Percentiles rank a stretch among this genome's conserved stretches.
Conservation (phyloP, 2,329 filamentous ascomycete species). For the Chrysosphaeria jannelii region DNA sequence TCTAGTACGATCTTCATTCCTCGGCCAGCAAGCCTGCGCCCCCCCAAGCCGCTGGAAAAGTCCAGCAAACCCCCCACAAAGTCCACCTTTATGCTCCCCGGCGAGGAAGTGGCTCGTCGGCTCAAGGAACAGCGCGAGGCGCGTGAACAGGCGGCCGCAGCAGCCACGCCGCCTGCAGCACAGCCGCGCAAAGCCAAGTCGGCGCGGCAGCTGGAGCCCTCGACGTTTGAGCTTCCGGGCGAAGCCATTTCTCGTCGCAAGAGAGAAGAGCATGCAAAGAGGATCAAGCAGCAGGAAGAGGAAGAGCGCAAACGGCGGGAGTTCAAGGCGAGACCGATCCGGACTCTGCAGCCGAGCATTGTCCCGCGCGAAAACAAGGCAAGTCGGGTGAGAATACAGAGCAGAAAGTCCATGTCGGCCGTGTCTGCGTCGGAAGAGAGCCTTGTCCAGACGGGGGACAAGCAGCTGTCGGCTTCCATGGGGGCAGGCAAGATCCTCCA, state of each 20-base stretch:
- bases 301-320: slow-evolving; percentile 27
- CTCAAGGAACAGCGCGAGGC: slow-evolving; percentile 27
- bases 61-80: slow-evolving; percentile 23
- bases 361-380: slow-evolving; percentile 24
- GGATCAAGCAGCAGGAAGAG: slow-evolving; percentile 24
- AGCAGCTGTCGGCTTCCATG: too few species aligned
- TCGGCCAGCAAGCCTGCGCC: slow-evolving; percentile 13
- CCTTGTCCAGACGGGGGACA: too few species aligned
- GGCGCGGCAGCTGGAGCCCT: slow-evolving; percentile 18
- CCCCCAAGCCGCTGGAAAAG: slow-evolving; percentile 16
- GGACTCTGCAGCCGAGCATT: slow-evolving; percentile 12
- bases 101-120: slow-evolving; percentile 26
- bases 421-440: too few species aligned
- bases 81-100: slow-evolving; percentile 28
- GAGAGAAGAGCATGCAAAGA: slow-evolving; percentile 23
- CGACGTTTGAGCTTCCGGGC: slow-evolving; percentile 30
- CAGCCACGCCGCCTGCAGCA: slow-evolving; percentile 6
- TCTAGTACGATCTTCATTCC: slow-evolving; percentile 5
- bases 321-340: slow-evolving; percentile 30
- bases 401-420: too few species aligned
- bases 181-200: slow-evolving; percentile 14
- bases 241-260: slow-evolving; percentile 26
- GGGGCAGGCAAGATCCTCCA: too few species aligned
- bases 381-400: slow-evolving; percentile 25
- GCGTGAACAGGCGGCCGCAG: slow-evolving; percentile 8